A percentile compares a stretch with the other conserved stretches of the same genome.
Conservation (phyloP, 805 yeast species). For the Yarrowia osloensis region DNA sequence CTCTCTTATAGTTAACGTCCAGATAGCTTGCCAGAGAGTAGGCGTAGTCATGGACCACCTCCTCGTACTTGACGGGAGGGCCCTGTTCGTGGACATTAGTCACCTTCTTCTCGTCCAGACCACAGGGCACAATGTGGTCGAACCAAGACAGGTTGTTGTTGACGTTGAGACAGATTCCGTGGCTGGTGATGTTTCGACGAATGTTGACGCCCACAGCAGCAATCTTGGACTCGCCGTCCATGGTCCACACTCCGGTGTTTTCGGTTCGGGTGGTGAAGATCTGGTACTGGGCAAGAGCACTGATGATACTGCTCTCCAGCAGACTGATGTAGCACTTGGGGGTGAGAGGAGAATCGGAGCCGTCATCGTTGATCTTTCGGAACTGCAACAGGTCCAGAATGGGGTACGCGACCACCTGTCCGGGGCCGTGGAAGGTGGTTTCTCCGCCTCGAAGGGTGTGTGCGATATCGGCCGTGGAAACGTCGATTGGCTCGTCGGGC, state of each 20-base stretch:
- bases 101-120: constrained; percentile 64
- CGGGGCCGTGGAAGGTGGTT: constrained; percentile 95
- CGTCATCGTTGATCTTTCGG: constrained; percentile 37
- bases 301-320: constrained; percentile 60
- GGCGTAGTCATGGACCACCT: constrained; percentile 50
- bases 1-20: constrained; percentile 33
- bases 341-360: constrained; percentile 35
- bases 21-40: constrained; percentile 48
- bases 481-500: constrained; percentile 37
- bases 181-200: constrained; percentile 79
- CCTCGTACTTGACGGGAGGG: constrained; percentile 40
- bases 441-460: constrained; percentile 93
- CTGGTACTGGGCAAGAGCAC: constrained; percentile 47
- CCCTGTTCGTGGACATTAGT: constrained; percentile 50
- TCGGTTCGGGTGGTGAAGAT: constrained; percentile 54
- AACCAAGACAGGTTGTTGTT: constrained; percentile 70
- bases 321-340: constrained; percentile 62
- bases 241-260: constrained; percentile 89
- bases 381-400: constrained; percentile 69
- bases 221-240: constrained; percentile 55
- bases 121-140: constrained; percentile 80
- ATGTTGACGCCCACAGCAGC: constrained; percentile 90
- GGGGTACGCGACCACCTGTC: constrained; percentile 86
- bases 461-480: constrained; percentile 54
- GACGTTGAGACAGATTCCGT: constrained; percentile 85